A percentile compares a stretch with the other conserved stretches of the same genome.
Evolutionary conservation across 495 filamentous ascomycete species (phyloP).

Genomic region (Corynascus novoguineensis): DNA sequence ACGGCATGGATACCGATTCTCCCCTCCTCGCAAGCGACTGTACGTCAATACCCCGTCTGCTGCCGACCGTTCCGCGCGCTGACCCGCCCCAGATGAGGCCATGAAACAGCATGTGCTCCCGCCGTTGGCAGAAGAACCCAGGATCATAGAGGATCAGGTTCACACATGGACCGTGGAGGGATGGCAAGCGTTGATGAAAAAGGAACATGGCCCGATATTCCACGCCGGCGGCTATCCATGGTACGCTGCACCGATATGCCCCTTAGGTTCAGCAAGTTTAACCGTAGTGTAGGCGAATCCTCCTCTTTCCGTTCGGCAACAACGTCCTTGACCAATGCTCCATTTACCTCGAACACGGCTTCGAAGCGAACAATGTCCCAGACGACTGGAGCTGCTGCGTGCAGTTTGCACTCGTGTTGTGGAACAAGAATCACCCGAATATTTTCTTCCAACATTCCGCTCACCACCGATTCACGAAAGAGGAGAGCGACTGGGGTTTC

Average conservation of each 20-base stretch:
- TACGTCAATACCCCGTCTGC: constrained; percentile 32
- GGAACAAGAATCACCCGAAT: constrained; percentile 83
- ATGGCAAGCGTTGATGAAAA: constrained; percentile 68
- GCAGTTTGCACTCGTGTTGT: constrained; percentile 89
- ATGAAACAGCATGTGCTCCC: constrained; percentile 73
- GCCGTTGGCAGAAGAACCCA: constrained; percentile 54
- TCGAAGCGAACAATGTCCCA: constrained; percentile 55
- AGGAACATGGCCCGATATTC: constrained; percentile 83
- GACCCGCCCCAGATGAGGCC: constrained; percentile 57
- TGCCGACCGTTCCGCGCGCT: constrained; percentile 17
- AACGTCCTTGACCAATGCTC: constrained; percentile 77
- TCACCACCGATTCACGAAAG: constrained; percentile 87
- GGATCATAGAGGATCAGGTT: constrained; percentile 70
- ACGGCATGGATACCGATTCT: constrained; percentile 38
- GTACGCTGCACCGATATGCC: constrained; percentile 34
- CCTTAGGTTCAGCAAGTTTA: neutral
- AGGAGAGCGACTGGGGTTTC: constrained; percentile 99
- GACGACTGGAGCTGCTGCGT: constrained; percentile 95
- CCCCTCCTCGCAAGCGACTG: constrained; percentile 59
- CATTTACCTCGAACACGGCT: constrained; percentile 94
- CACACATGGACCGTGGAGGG: constrained; percentile 81
- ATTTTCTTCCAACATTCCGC: constrained; percentile 63
- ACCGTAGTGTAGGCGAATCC: constrained; percentile 61
- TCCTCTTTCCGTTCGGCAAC: constrained; percentile 94
- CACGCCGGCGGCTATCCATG: constrained; percentile 83